A percentile compares a stretch with the other conserved stretches of the same genome.
Evolutionary conservation across 441 rosid species (phyloP).

Genomic region (Croton setiger): DNA sequence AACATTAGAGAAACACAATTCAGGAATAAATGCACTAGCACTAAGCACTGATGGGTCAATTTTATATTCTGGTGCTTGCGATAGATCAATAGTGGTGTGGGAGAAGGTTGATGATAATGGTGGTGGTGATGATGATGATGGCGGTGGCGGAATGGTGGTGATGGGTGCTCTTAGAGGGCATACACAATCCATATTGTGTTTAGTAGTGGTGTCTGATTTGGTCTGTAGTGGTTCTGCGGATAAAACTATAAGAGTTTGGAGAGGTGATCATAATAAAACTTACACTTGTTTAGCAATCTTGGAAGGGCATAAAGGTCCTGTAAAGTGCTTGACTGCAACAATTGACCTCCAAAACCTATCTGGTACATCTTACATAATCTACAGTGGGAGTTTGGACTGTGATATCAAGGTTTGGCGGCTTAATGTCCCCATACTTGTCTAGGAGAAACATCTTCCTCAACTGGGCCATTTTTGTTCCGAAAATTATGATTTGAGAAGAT

Average conservation of each 20-base stretch:
- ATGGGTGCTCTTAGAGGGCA: conserved; percentile 68
- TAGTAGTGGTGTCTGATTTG: conserved; percentile 51
- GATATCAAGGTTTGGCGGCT: conserved; percentile 83
- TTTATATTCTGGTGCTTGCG: conserved; percentile 68
- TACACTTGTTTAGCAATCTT: conserved; percentile 59
- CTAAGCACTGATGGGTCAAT: conserved; percentile 48
- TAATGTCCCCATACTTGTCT: conserved; percentile 33
- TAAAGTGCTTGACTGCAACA: conserved; percentile 77
- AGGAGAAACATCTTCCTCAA: neutral
- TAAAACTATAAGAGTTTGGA: conserved; percentile 72
- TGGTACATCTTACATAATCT: conserved; percentile 44
- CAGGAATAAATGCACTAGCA: conserved; percentile 81
- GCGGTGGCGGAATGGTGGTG: conserved; percentile 38
- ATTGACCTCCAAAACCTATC: conserved; percentile 31
- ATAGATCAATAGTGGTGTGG: conserved; percentile 71
- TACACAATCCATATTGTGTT: conserved; percentile 63
- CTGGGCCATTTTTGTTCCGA: conserved; percentile 8
- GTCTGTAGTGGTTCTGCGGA: conserved; percentile 89
- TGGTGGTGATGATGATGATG: conserved; percentile 30
- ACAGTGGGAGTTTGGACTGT: conserved; percentile 87
- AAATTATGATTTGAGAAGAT: neutral
- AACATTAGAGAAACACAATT: conserved; percentile 58
- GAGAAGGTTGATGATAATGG: conserved; percentile 36
- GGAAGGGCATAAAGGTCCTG: conserved; percentile 83
- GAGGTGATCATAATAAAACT: conserved; percentile 29